Base-by-base conservation (phyloP, 2,329 filamentous ascomycete species). In the Arthrobotrys entomopaga region DNA sequence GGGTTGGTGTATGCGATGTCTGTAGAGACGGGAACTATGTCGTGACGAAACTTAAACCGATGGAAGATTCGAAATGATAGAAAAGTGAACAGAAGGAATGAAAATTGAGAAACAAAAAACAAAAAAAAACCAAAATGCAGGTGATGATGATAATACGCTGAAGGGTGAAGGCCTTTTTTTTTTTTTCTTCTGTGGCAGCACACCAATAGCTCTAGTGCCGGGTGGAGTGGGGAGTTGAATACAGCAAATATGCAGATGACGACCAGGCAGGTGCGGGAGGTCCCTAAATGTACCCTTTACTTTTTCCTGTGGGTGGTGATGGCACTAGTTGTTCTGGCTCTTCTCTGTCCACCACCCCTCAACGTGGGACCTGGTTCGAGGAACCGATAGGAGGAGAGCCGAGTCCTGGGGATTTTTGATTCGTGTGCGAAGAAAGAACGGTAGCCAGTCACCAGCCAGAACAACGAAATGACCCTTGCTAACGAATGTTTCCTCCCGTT, bases 321-420 rank as follows among this genome's bases (percentile, higher is more conserved):
- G 69, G 69, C 69, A 73, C 69, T 73, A 63, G 69, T n/a, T 56
- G 67, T 49, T 65, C 60, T 73, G 61, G 56, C 54, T 73, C 29
- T 34, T 34, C 29, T 34, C 6, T 34, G 7, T 34, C 29, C 29
- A 34, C 26, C 26, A 19, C 56, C 52, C 34, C 54, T 50, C 59
- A 61, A 73, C 65, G 65, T 70, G 65, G 65, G 65, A 73, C 69
- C 69, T 50, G 63, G 69, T 57, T 66, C 56, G 61, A 56, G 61
- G 61, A 73, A 66, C 69, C 69, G 69, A 73, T 66, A 73, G 61
- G 69, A 73, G 43, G 69, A 73, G 69, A 73, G 63, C 69, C 69
- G 69, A 73, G 69, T 73, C 69, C 69, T 73, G 69, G 69, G 67
- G 63, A 73, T 58, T 65, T 72, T 34, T 73, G 69, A 73, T 73